Evolutionary conservation across 768 basidiomycete genomes (phyloP).

Genomic region (Suillus lakei): DNA sequence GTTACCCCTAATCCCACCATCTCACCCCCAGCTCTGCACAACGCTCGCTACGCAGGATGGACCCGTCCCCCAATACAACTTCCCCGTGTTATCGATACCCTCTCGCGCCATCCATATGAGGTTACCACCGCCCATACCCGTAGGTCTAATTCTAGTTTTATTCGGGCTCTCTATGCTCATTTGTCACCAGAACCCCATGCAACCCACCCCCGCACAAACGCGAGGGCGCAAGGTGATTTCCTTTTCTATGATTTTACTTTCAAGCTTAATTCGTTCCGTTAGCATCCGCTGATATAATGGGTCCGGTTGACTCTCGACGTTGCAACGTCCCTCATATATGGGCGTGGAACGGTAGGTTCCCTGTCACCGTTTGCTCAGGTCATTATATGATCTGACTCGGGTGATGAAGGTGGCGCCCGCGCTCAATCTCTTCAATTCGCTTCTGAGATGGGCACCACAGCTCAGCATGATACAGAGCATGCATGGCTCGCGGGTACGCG

Average conservation of each 20-base stretch:
- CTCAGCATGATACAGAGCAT: constrained; percentile 1
- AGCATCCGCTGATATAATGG: background rate
- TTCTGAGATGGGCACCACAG: background rate
- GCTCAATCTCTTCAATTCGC: background rate
- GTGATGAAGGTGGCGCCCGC: background rate
- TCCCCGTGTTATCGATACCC: background rate
- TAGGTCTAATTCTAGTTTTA: background rate
- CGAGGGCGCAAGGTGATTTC: background rate
- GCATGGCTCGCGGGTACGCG: background rate
- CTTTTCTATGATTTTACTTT: background rate
- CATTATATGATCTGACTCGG: background rate
- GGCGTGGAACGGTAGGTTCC: background rate
- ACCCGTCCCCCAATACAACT: background rate
- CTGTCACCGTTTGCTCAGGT: background rate
- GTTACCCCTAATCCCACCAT: background rate
- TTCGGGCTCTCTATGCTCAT: background rate
- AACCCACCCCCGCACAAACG: background rate
- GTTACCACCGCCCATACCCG: background rate
- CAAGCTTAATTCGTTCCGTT: background rate
- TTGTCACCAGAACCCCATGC: background rate
- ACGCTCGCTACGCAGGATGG: constrained; percentile 8
- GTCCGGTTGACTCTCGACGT: background rate
- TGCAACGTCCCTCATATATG: background rate
- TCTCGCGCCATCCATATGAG: background rate
- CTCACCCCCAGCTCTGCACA: background rate